Conservation (phyloP, 371 early-diverging fungal species). For the Rhizopus arrhizus region DNA sequence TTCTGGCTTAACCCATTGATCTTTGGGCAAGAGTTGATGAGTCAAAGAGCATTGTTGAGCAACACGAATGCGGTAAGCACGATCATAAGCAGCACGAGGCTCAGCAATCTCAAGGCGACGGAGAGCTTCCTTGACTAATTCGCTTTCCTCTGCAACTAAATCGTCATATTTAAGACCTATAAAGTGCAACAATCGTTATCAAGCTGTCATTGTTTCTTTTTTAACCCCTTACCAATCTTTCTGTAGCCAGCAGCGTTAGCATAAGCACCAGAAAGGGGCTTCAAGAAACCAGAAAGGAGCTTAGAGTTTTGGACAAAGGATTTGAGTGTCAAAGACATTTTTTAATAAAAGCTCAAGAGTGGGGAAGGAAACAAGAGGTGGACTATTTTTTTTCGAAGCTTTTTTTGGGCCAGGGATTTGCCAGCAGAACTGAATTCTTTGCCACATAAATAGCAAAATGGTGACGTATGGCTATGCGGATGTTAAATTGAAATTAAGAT, state of each 20-base stretch:
- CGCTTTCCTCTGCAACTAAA: slow-evolving; percentile 84
- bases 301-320: slow-evolving; percentile 62
- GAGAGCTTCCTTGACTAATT: slow-evolving; percentile 84
- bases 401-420: slow-evolving; percentile 6
- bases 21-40: slow-evolving; percentile 72
- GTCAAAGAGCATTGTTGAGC: slow-evolving; percentile 80
- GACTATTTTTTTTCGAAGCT: slow-evolving; percentile 5
- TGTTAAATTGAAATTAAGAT: too few relatives aligned
- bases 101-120: slow-evolving; percentile 74
- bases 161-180: slow-evolving; percentile 92
- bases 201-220: not conserved
- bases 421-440: not conserved
- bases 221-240: slow-evolving; percentile 62
- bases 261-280: slow-evolving; percentile 73
- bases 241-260: slow-evolving; percentile 80
- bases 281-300: slow-evolving; percentile 65
- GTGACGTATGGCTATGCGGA: not conserved
- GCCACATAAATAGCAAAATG: not conserved
- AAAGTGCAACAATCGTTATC: not conserved
- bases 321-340: slow-evolving; percentile 52
- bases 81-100: slow-evolving; percentile 68
- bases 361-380: slow-evolving; percentile 21
- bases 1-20: slow-evolving; percentile 77
- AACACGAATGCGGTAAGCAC: slow-evolving; percentile 82
- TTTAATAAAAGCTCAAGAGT: slow-evolving; percentile 26